A percentile compares a stretch with the other conserved stretches of the same genome.
phyloP scores from a whole-genome alignment of 768 basidiomycete species.

The Hypholoma fasciculare region DNA sequence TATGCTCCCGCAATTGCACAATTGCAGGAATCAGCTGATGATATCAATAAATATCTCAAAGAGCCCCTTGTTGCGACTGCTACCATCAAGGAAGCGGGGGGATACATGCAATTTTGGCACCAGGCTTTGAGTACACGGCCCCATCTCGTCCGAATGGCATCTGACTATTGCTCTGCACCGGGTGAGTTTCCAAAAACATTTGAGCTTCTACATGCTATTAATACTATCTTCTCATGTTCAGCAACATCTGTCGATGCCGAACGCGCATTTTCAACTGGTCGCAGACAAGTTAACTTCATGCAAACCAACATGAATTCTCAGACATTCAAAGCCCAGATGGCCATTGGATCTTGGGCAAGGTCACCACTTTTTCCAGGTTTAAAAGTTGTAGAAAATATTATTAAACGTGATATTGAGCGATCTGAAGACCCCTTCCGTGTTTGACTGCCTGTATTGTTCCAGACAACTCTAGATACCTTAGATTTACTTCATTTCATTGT shows the following conservation, averaged over 20 bases:
- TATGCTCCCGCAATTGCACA: too few relatives aligned
- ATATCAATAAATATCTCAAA: constrained; percentile 7
- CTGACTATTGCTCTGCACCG: constrained; percentile 13
- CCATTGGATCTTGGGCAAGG: constrained; percentile 28
- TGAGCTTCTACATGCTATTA: not conserved
- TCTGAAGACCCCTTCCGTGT: too few relatives aligned
- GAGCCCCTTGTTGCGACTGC: constrained; percentile 1
- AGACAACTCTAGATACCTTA: too few relatives aligned
- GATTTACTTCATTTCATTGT: too few relatives aligned
- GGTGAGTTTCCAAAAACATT: constrained; percentile 1
- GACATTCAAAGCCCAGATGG: constrained; percentile 32
- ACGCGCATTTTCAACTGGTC: constrained; percentile 32
- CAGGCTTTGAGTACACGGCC: constrained; percentile 1
- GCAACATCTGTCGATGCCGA: constrained; percentile 36
- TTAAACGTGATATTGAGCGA: not conserved
- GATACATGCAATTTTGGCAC: constrained; percentile 12
- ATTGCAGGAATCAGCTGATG: not conserved
- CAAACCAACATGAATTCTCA: constrained; percentile 33
- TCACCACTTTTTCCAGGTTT: constrained; percentile 25
- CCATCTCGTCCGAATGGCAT: constrained; percentile 9
- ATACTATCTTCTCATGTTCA: not conserved
- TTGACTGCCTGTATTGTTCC: too few relatives aligned
- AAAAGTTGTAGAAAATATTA: constrained; percentile 5
- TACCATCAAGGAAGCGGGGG: constrained; percentile 12
- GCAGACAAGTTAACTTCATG: constrained; percentile 29